Base-by-base conservation (phyloP, 176 grass and related monocot species). In the Metroxylon sagu region DNA sequence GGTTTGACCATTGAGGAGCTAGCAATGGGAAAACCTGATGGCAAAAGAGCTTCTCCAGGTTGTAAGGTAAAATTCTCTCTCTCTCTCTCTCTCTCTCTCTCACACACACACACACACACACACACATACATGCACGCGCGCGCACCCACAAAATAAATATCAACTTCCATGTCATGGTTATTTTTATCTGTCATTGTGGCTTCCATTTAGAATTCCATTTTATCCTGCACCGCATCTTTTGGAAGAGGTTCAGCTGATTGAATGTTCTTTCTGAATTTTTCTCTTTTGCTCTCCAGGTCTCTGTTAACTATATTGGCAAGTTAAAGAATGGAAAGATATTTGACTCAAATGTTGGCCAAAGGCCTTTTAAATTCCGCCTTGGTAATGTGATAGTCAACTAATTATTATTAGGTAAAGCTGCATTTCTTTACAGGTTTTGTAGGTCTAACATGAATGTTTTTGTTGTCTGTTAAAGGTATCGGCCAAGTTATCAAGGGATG, bases 401-500 rank as follows among this genome's bases (percentile, higher is more conserved):
- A 43, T 43, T 43, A 43, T 43, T 6, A 43, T 10, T 14, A 12
- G 35, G 35, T 7, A 12, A 12, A 14, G 8, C 35, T 43, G 10
- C 35, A 43, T 43, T 43, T 43, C 35, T 43, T 43, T 43, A 12
- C 10, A 14, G 8, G 6, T 43, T 14, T 43, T 43, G 8, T 12
- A 14, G 35, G 35, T 14, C 35, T 43, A 43, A 43, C 8, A 43
- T 10, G 12, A 14, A 43, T 14, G 35, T 43, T 43, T 48, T 26
- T 31, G 10, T 19, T 23, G 15, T 73, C 66, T 17, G 16, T 76
- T 85, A 66, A 73, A 98, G 93, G 93, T 76, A 61, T 83, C 82
- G 84, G 84, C 28, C 18, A 85, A 52, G 87, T 98, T 65, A 92
- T 98, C 68, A 85, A 88, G 67, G 93, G 93, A 61, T 98, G 84